Conservation (phyloP, 2,329 filamentous ascomycete genomes). For the Aspergillus sp. region DNA sequence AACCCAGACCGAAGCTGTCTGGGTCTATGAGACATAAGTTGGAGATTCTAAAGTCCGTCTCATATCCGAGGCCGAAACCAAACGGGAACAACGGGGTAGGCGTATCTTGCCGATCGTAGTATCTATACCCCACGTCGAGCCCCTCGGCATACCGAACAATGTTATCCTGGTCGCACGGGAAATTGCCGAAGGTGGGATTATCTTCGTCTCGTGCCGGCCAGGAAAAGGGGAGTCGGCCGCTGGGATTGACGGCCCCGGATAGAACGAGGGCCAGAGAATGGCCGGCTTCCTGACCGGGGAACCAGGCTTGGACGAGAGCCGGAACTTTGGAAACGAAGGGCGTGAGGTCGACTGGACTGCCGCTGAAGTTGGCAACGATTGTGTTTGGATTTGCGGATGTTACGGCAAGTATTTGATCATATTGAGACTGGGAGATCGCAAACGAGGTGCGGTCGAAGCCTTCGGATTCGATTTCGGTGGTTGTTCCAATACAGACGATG, state of each 20-base stretch:
- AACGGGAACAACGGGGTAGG: neutral
- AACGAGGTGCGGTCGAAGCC: neutral
- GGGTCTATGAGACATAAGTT: neutral
- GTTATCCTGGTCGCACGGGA: constrained; percentile 3
- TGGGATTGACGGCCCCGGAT: too few relatives aligned
- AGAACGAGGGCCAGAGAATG: too few relatives aligned
- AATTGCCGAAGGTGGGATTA: neutral
- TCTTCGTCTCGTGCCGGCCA: constrained; percentile 1
- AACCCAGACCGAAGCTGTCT: neutral
- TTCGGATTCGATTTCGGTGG: constrained; percentile 5
- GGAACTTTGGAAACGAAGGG: too few relatives aligned
- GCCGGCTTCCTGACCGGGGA: too few relatives aligned
- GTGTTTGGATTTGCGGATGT: too few relatives aligned
- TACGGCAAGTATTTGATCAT: neutral
- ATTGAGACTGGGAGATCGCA: neutral
- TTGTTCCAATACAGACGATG: constrained; percentile 5
- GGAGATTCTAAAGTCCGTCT: neutral
- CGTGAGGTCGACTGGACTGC: too few relatives aligned
- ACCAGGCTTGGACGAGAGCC: too few relatives aligned
- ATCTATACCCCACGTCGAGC: neutral
- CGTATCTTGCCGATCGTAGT: neutral
- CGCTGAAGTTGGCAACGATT: too few relatives aligned
- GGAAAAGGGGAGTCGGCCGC: neutral
- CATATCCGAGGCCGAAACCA: neutral
- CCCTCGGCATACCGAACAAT: neutral